Base-by-base conservation (phyloP, 202 grass and related monocot species). In the Digitaria exilis region DNA sequence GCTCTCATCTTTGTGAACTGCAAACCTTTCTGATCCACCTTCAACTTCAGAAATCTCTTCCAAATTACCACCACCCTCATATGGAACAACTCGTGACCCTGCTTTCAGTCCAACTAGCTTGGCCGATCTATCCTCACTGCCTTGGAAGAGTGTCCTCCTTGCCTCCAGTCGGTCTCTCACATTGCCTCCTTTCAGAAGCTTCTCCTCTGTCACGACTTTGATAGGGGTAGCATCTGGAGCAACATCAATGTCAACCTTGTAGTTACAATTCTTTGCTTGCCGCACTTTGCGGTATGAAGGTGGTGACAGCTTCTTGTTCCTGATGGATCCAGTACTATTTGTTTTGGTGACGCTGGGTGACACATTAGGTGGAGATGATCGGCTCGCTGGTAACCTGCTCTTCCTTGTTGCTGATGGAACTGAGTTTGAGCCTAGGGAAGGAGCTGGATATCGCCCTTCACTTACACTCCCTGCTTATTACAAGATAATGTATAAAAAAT, bases 261-360 rank as follows among this genome's bases (percentile, higher is more conserved):
- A 87, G 50, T 88, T 79, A 5, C 78, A 58, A 26, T 65, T 86
- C 48, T 85, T 91, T 6, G 82, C 67, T 64, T 82, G 89, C 64
- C 81, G 82, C 16, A 51, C 68, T 71, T 92, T 95, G 46, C 25
- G 31, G 49, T 77, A 58, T 77, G 84, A 90, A 85, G 93, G 77
- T 1, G 93, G 89, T 1, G 96, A 94, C 28, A 94, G 83, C 71
- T 77, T 98, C 84, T 96, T 94, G 82, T 84, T 92, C 75, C 96
- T 91, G 83, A 88, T 75, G 8, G 92, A 87, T 73, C 87, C 45
- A 59, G 84, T 73, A 69, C 65, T 74, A 50, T 66, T 87, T 71
- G 84, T 77, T 75, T 86, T 83, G 49, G 89, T 85, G 14, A 83
- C 69, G 48, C 76, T 78, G 51, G 89, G 87, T 35, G 89, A 96